Base-by-base conservation (phyloP, 257 asterid species). In the Misopates orontium region DNA sequence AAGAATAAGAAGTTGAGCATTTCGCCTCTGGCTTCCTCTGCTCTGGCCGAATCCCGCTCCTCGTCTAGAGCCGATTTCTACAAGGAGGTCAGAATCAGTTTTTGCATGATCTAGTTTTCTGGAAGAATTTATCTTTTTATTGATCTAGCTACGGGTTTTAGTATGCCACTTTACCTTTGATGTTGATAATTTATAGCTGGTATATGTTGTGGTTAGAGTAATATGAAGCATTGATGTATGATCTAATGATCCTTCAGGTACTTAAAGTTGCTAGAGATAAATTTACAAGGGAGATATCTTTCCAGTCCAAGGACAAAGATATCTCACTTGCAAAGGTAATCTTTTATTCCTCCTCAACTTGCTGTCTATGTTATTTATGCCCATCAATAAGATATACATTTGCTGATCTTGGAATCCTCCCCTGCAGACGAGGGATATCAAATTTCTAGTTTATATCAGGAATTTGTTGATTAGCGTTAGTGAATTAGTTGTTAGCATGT, bases 321-420 rank as follows among this genome's bases (percentile, higher is more conserved):
- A 79, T 92, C 80, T 89, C 97, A 19, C 91, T 92, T 41, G 88
- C 97, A 36, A 87, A 92, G 97, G 98, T 92, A 78, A 48, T 67
- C 21, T 32, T 57, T 58, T 49, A 1, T 32, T 65, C 7, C 39
- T 36, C 45, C 17, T 25, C 23, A 58, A 69, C 39, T 16, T 21
- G 52, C 62, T 67, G 62, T 67, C 21, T 16, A 56, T 55, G 68
- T 24, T 40, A 57, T 72, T 64, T 44, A 25, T 63, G 25, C 55
- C 24, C 25, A n/a, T 20, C 15, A 36, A n/a, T 40, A 22, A 19
- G 45, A 15, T 47, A 19, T 48, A 10, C 31, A 24, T 41, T 14
- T 21, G 42, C 39, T 69, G 64, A 67, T 67, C 18, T 40, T 36
- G 55, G 77, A 64, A 32, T 49, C 17, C 20, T 59, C 41, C 13